These are phyloP conservation scores for Kwoniella shivajii DNA, from an alignment of 1,284 basidiomycete species.

Conservation along the genomic window DNA sequence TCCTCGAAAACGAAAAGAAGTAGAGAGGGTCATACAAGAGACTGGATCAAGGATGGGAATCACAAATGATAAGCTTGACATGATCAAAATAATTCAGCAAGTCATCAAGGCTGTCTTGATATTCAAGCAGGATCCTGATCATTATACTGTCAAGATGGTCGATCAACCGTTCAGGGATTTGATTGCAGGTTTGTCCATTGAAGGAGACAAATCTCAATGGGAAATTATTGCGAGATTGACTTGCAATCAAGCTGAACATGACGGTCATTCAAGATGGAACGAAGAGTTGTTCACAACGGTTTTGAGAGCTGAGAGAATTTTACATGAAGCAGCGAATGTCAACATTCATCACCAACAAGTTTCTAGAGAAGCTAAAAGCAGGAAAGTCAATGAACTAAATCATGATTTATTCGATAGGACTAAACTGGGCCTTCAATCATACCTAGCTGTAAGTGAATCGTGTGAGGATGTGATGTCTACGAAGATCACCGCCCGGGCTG, in stretches of 20 bases:
- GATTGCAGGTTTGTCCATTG: background rate
- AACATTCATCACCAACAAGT: background rate
- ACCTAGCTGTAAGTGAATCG: constrained; percentile 29
- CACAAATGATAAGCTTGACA: background rate
- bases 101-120: background rate
- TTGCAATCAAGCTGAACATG: too few species aligned
- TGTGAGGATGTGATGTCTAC: too few species aligned
- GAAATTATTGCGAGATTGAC: too few species aligned
- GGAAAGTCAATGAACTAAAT: constrained; percentile 9
- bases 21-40: constrained; percentile 4
- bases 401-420: constrained; percentile 35
- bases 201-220: too few species aligned
- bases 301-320: background rate
- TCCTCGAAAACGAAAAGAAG: background rate
- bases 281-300: constrained; percentile 9
- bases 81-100: constrained; percentile 1
- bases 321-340: constrained; percentile 3
- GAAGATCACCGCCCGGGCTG: background rate
- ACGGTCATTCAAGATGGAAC: constrained; percentile 19
- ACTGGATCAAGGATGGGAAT: constrained; percentile 3
- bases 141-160: constrained; percentile 1
- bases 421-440: constrained; percentile 30
- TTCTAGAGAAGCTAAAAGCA: background rate
- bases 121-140: constrained; percentile 17
- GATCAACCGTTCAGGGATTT: background rate